Base-by-base conservation (phyloP, 2,329 filamentous ascomycete genomes). In the Peltaster fructicola region DNA sequence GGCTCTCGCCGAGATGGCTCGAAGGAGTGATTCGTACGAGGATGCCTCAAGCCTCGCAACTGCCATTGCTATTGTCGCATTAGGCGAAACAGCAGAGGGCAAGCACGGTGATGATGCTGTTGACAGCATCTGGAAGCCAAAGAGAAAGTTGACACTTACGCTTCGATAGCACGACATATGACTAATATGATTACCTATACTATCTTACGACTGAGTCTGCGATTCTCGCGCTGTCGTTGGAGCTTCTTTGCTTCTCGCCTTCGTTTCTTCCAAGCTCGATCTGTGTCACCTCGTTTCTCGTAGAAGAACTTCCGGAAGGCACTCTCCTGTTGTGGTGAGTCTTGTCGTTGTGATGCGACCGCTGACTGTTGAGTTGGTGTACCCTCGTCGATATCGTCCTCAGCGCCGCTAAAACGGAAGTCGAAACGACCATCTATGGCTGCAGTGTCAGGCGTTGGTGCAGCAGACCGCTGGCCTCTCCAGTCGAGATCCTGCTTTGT, bases 401-500 rank as follows among this genome's bases (percentile, higher is more conserved):
- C 54, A 7, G 60, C 55, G 1, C 50, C 51, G 3, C 51, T 14
- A 48, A 52, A 24, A 35, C 53, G 19, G 62, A 73, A 59, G 34
- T 61, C 57, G 42, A 74, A 73, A 29, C 58, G 63, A 14, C 69
- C 67, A 19, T 61, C 70, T 2, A 78, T 71, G 31, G 82, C 71
- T 2, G 81, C 81, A 0, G 88, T 95, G 45, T 98, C 88, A 0
- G 88, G 88, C 0, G 88, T 98, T 0, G 88, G 88, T 3, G 88
- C 88, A 5, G 82, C 82, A 45, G 82, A 93, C 28, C 88, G 67
- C n/a, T 78, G 46, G 24, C 66, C 68, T 33, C 82, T 67, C 53
- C 61, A 69, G 38, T 80, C 73, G 15, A 85, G 59, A 37, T 95
- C 85, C 37, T 73, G 67, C 34, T 73, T 70, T 1, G 78, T 80